phyloP scores from a whole-genome alignment of 2,329 filamentous ascomycete species.

The Xylaria multiplex region DNA sequence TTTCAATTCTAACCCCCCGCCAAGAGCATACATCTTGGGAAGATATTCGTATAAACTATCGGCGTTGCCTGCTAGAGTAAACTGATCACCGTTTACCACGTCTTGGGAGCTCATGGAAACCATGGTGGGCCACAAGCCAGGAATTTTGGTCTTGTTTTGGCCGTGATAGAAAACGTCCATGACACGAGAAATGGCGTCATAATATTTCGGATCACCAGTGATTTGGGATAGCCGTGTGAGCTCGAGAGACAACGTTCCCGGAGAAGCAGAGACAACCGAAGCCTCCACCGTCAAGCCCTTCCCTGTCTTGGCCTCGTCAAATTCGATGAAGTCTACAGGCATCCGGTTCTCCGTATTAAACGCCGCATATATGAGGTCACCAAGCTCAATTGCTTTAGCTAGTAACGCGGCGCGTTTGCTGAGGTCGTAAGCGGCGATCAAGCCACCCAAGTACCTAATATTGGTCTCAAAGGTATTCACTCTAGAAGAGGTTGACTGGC shows the following conservation, averaged over 20 bases:
- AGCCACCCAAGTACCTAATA: slow-evolving; percentile 57
- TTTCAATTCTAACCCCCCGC: slow-evolving; percentile 63
- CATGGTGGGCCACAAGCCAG: slow-evolving; percentile 77
- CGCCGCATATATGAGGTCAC: slow-evolving; percentile 57
- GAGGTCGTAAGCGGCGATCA: slow-evolving; percentile 55
- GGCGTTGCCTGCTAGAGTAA: slow-evolving; percentile 52
- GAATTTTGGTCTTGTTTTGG: slow-evolving; percentile 73
- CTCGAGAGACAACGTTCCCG: slow-evolving; percentile 76
- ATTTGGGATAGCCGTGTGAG: slow-evolving; percentile 78
- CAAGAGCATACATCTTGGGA: slow-evolving; percentile 70
- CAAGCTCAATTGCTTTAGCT: slow-evolving; percentile 57
- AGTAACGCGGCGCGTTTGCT: slow-evolving; percentile 54
- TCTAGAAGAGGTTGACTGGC: slow-evolving; percentile 48
- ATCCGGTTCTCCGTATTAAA: slow-evolving; percentile 59
- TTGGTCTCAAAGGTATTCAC: slow-evolving; percentile 59
- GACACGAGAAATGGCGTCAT: slow-evolving; percentile 74
- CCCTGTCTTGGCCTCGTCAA: slow-evolving; percentile 51
- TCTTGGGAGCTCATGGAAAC: slow-evolving; percentile 68
- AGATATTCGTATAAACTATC: slow-evolving; percentile 66
- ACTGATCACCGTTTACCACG: slow-evolving; percentile 49
- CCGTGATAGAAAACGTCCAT: slow-evolving; percentile 72
- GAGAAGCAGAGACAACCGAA: slow-evolving; percentile 56
- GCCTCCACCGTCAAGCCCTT: slow-evolving; percentile 49
- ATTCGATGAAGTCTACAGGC: slow-evolving; percentile 61
- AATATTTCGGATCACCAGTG: slow-evolving; percentile 77